These are phyloP conservation scores for Plantago major DNA, from an alignment of 257 asterid species.

Conservation along the genomic window DNA sequence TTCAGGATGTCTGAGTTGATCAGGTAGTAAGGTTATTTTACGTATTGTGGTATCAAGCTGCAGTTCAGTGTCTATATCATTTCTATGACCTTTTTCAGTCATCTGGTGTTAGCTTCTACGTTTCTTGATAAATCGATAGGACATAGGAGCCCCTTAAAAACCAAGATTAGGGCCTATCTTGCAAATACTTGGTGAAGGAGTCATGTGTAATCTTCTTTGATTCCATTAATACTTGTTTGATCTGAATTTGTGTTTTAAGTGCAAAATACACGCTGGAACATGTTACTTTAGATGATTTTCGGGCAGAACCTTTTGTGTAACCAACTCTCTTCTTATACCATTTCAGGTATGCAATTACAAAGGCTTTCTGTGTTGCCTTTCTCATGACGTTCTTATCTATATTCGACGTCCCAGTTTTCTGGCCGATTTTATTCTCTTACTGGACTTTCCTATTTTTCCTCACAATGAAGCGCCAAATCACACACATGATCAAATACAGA, in stretches of 20 bases:
- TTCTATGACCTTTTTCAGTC: not conserved
- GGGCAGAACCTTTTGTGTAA: not conserved
- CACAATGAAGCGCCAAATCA: constrained; percentile 82
- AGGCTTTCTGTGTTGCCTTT: constrained; percentile 84
- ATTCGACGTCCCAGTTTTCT: constrained; percentile 87
- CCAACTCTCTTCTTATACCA: constrained; percentile 6
- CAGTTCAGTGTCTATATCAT: not conserved
- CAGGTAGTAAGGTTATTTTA: not conserved
- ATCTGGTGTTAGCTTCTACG: too few species aligned
- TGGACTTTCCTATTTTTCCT: constrained; percentile 78
- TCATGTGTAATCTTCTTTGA: not conserved
- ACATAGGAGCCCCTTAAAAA: too few species aligned
- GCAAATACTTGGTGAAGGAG: not conserved
- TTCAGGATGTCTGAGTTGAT: constrained; percentile 7
- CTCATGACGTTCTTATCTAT: constrained; percentile 70
- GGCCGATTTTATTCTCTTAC: constrained; percentile 84
- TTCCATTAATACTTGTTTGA: not conserved
- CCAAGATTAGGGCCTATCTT: too few species aligned
- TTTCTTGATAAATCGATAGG: too few species aligned
- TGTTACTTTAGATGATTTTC: not conserved
- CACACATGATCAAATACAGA: constrained; percentile 81
- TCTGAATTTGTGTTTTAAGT: too few species aligned
- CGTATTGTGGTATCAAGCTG: constrained; percentile 8
- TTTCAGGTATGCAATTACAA: constrained; percentile 87
- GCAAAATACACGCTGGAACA: not conserved